Conservation (phyloP, 495 filamentous ascomycete genomes). For the Pyrenula massariospora region DNA sequence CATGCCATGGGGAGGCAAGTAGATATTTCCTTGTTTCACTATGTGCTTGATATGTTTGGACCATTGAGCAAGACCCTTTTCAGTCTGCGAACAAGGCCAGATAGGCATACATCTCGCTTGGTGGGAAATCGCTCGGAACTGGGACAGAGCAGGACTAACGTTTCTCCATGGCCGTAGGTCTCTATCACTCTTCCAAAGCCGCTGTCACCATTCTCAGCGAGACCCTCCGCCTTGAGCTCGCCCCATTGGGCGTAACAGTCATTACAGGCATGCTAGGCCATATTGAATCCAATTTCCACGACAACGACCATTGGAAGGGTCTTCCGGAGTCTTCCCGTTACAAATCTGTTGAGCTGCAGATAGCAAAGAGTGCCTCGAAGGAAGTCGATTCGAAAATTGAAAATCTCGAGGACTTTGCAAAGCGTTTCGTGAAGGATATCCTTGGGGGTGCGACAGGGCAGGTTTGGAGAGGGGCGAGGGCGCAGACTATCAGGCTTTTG, state of each 20-base stretch:
- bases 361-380: conserved; percentile 7
- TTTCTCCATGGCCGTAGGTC: too few relatives aligned
- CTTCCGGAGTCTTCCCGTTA: conserved; percentile 9
- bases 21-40: not conserved
- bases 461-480: conserved; percentile 9
- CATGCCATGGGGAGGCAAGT: conserved; percentile 31
- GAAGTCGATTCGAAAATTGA: too few relatives aligned
- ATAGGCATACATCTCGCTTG: not conserved
- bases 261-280: conserved; percentile 13
- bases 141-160: too few relatives aligned
- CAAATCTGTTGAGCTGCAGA: conserved; percentile 7
- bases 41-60: not conserved
- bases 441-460: conserved; percentile 2
- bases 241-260: conserved; percentile 26
- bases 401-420: conserved; percentile 4
- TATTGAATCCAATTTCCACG: conserved; percentile 9
- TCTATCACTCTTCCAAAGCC: conserved; percentile 24
- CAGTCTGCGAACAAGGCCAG: not conserved
- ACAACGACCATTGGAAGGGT: conserved; percentile 4
- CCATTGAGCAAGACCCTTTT: too few relatives aligned
- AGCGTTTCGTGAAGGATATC: conserved; percentile 7
- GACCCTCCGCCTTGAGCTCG: conserved; percentile 25
- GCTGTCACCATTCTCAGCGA: conserved; percentile 18
- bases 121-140: too few relatives aligned
- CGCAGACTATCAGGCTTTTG: too few relatives aligned